A percentile compares a stretch with the other conserved stretches of the same genome.
phyloP scores from a whole-genome alignment of 2,329 filamentous ascomycete genomes.

The Penicillium sp. region DNA sequence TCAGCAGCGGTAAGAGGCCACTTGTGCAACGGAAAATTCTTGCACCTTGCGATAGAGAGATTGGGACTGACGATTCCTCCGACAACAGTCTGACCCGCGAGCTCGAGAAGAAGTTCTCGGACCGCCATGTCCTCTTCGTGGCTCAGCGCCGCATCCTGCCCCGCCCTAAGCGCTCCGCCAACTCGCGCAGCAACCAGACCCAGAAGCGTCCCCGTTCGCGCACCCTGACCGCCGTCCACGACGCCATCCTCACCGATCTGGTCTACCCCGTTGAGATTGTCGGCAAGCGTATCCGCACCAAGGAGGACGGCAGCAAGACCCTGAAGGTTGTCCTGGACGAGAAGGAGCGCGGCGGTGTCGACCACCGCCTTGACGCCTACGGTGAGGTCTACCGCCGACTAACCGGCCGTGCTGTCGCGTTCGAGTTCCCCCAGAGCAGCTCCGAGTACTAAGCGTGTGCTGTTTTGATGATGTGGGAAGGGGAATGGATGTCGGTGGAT shows the following conservation, averaged over 20 bases:
- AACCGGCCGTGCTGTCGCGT: slow-evolving; percentile 92
- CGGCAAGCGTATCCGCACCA: slow-evolving; percentile 96
- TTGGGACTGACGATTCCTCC: slow-evolving; percentile 10
- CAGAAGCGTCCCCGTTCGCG: slow-evolving; percentile 98
- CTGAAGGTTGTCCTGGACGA: slow-evolving; percentile 99
- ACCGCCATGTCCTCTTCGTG: slow-evolving; percentile 98
- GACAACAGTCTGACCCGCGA: slow-evolving; percentile 83
- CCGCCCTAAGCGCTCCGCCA: slow-evolving; percentile 96
- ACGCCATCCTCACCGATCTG: slow-evolving; percentile 94
- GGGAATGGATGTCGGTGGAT: slow-evolving; percentile 22
- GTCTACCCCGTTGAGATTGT: slow-evolving; percentile 99
- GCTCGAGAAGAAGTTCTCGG: slow-evolving; percentile 99
- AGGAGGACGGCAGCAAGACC: slow-evolving; percentile 97
- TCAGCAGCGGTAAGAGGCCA: slow-evolving; percentile 83
- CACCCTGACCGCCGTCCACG: slow-evolving; percentile 97
- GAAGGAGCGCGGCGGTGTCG: slow-evolving; percentile 99
- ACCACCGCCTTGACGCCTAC: slow-evolving; percentile 99
- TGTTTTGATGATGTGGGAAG: slow-evolving; percentile 19
- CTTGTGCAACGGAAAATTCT: slow-evolving; percentile 3
- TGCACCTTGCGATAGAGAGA: neutral
- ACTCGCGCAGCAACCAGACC: slow-evolving; percentile 90
- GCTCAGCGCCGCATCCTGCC: slow-evolving; percentile 98
- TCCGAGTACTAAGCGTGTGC: slow-evolving; percentile 67
- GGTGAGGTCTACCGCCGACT: slow-evolving; percentile 98
- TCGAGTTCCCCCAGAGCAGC: slow-evolving; percentile 92